phyloP scores from a whole-genome alignment of 2,329 filamentous ascomycete species.

The Parafenestella ontariensis region DNA sequence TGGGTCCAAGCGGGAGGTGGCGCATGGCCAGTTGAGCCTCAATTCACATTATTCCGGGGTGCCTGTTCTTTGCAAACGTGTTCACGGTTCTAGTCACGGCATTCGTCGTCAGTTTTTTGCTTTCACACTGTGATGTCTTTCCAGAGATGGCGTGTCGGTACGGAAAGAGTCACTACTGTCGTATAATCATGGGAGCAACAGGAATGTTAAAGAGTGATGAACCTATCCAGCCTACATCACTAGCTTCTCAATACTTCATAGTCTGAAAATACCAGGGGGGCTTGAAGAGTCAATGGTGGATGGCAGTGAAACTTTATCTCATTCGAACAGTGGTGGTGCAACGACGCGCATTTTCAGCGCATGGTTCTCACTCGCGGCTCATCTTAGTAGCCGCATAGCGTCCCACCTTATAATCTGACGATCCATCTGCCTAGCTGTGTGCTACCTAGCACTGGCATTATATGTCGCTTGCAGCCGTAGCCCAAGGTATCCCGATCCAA shows the following conservation, averaged over 20 bases:
- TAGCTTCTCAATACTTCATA: neutral
- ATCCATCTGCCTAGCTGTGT: neutral
- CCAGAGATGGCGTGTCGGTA: no score
- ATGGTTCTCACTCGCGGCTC: constrained; percentile 15
- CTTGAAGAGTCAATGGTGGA: neutral
- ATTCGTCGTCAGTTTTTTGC: no score
- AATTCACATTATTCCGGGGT: constrained; percentile 7
- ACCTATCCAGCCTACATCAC: neutral
- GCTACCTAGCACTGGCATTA: constrained; percentile 11
- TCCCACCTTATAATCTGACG: neutral
- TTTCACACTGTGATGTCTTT: no score
- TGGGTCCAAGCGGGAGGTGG: constrained; percentile 22
- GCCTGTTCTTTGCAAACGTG: neutral
- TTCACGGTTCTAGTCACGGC: neutral
- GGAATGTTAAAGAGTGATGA: no score
- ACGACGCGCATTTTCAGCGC: constrained; percentile 9
- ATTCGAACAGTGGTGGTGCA: constrained; percentile 21
- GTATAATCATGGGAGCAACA: no score
- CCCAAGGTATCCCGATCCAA: constrained; percentile 4
- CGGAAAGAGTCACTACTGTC: no score
- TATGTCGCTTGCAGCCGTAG: constrained; percentile 2
- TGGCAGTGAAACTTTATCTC: neutral
- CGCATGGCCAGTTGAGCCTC: constrained; percentile 25
- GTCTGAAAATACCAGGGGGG: neutral
- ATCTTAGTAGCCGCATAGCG: constrained; percentile 4